Conservation (phyloP, 495 filamentous ascomycete genomes). For the Stereocaulon alpinum region DNA sequence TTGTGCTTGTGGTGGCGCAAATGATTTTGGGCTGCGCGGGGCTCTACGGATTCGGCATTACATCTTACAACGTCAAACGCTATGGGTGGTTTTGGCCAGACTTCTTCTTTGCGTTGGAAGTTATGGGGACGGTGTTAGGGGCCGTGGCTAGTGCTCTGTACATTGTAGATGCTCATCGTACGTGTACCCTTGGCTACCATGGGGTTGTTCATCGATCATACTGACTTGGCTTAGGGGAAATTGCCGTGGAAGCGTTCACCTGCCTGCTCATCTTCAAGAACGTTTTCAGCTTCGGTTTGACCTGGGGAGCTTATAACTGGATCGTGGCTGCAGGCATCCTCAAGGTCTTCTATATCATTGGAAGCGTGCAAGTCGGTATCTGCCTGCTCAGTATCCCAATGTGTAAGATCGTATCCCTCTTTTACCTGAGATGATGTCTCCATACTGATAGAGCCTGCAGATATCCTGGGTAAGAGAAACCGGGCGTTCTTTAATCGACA, state of each 20-base stretch:
- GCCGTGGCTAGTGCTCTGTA: conserved; percentile 82
- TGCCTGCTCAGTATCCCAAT: conserved; percentile 67
- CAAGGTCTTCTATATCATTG: conserved; percentile 59
- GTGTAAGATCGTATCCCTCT: conserved; percentile 44
- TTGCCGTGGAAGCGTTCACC: conserved; percentile 85
- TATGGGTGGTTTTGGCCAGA: conserved; percentile 67
- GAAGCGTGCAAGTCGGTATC: conserved; percentile 63
- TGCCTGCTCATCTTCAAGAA: conserved; percentile 90
- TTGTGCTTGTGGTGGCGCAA: conserved; percentile 73
- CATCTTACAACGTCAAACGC: conserved; percentile 41
- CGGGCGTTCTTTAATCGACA: conserved; percentile 60
- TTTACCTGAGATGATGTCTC: not conserved
- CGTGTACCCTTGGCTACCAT: conserved; percentile 23
- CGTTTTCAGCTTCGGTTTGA: conserved; percentile 78
- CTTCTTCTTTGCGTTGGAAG: conserved; percentile 65
- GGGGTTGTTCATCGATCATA: not conserved
- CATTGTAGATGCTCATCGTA: conserved; percentile 87
- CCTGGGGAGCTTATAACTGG: conserved; percentile 76
- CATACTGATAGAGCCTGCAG: conserved; percentile 31
- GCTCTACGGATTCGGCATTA: conserved; percentile 74
- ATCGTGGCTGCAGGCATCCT: conserved; percentile 47
- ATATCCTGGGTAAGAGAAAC: conserved; percentile 72
- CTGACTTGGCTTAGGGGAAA: conserved; percentile 44
- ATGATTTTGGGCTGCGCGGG: conserved; percentile 68
- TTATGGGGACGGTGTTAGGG: conserved; percentile 83